Conservation (phyloP, 2,329 filamentous ascomycete genomes). For the Alternaria incomplexa region DNA sequence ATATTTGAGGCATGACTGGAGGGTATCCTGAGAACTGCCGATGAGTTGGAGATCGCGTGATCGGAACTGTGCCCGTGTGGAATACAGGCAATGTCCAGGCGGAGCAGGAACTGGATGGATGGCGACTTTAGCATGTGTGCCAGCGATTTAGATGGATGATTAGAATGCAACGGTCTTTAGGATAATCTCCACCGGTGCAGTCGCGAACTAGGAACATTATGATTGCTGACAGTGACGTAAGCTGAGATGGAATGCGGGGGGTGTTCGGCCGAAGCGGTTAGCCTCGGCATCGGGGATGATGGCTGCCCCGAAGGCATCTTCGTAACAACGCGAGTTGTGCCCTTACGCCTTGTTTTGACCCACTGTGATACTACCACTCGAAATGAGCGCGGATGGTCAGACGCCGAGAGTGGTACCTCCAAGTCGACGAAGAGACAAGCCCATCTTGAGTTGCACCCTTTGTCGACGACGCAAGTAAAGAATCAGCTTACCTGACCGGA, state of each 20-base stretch:
- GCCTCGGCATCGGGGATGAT: neutral
- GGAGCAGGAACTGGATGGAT: neutral
- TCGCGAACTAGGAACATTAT: neutral
- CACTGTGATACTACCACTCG: neutral
- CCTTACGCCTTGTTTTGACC: neutral
- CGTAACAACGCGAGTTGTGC: neutral
- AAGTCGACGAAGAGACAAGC: conserved; percentile 40
- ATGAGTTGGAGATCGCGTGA: neutral
- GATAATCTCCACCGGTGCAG: neutral
- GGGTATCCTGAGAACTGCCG: neutral
- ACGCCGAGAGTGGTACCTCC: conserved; percentile 31
- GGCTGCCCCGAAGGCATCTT: neutral
- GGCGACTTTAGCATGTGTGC: neutral
- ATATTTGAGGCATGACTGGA: neutral
- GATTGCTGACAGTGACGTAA: neutral
- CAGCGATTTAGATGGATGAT: neutral
- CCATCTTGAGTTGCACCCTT: conserved; percentile 38
- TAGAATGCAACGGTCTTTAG: neutral
- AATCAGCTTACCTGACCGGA: neutral
- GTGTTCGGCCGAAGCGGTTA: neutral
- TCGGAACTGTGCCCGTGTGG: neutral
- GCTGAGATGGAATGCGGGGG: neutral
- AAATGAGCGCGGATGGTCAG: conserved; percentile 29
- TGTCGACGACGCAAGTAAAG: conserved; percentile 36
- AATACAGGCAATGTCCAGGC: neutral